phyloP scores from a whole-genome alignment of 108 stramenopile genomes.

The Skeletonema menzelii region DNA sequence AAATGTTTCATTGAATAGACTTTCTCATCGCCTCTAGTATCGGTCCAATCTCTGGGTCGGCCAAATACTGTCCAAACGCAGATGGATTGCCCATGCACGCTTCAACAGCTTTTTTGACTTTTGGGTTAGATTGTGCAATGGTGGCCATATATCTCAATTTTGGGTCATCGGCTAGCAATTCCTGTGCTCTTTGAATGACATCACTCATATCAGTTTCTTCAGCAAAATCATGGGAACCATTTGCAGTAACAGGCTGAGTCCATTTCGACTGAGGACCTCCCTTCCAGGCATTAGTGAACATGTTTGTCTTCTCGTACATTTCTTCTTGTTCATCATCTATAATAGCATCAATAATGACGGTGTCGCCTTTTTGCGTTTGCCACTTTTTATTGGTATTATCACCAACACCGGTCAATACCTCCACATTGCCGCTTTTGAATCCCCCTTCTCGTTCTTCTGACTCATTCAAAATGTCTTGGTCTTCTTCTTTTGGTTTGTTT shows the following conservation, averaged over 20 bases:
- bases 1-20: conserved; percentile 20
- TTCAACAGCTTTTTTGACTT: conserved; percentile 39
- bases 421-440: conserved; percentile 38
- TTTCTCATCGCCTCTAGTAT: conserved; percentile 44
- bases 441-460: not conserved
- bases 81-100: conserved; percentile 49
- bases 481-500: not conserved
- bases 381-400: conserved; percentile 4
- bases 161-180: conserved; percentile 41
- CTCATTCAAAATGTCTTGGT: not conserved
- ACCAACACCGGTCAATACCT: conserved; percentile 23
- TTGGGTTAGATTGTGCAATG: conserved; percentile 40
- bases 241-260: not conserved
- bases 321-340: conserved; percentile 9
- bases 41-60: conserved; percentile 42
- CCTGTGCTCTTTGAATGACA: conserved; percentile 26
- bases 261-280: conserved; percentile 22
- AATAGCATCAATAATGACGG: conserved; percentile 16
- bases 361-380: not conserved
- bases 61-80: conserved; percentile 37
- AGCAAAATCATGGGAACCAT: not conserved
- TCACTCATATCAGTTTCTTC: conserved; percentile 2
- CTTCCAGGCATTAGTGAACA: conserved; percentile 14
- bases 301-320: not conserved
- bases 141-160: conserved; percentile 30